Evolutionary conservation across 768 basidiomycete species (phyloP), one percentile per base, ranked within the genome.

Genomic region (Naganishia vaughanmartiniae): DNA sequence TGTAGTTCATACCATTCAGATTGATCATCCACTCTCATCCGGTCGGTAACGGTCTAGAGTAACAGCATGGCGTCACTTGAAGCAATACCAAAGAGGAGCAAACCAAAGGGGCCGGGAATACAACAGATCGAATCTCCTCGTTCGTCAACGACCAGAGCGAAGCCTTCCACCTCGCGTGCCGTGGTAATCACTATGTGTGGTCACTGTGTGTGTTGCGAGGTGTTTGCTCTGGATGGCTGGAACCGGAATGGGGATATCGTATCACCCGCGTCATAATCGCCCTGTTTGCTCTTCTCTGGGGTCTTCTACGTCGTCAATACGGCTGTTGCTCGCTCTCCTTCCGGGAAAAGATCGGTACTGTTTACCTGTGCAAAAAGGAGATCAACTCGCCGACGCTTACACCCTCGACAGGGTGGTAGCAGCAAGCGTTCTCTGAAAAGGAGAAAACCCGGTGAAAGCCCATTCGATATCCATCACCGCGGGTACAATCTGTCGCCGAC

Each of bases 381-480:
- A 63, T 63, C 42, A 30, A 42, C 60, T 63, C 60, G 39, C 60
- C 42, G 60, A 42, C 46, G 42, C 42, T 46, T 42, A 2, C 26
- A 15, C 60, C 60, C 42, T 63, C 42, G 26, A 5, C 39, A 15
- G 42, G 5, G 7, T 2, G 5, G 7, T 2, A 15, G 42, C 42
- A 42, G 42, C 15, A 42, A 15, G 42, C 34, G 24, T 19, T 34
- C 26, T 6, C 60, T 26, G 48, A 42, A n/a, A 15, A 46, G 60
- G 42, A 6, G 30, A 15, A 36, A 63, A 24, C 60, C 60, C 60
- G 60, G 60, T n/a, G 60, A 63, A 63, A 46, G 60, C 42, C 42
- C 42, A 63, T 63, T 63, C 60, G 60, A 63, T 63, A 46, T 24
- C 42, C 60, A 63, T 63, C 60, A n/a, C 60, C 60, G 60, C 60